Conservation (phyloP, 148 eudicot genomes). For the Chenopodium berlandieri region DNA sequence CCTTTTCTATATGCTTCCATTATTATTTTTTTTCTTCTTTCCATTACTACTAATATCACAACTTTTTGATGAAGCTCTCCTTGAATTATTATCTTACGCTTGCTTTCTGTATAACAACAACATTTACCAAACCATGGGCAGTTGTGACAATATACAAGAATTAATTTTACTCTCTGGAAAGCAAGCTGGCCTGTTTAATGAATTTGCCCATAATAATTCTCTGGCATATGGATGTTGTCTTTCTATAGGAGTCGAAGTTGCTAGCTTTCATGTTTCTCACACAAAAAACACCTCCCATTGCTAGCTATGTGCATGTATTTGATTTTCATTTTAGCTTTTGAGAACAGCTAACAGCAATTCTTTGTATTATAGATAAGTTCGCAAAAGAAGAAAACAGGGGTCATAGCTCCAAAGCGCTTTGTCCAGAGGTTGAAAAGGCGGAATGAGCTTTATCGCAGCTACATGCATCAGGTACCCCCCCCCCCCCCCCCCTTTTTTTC, state of each 20-base stretch:
- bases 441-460: conserved; percentile 66
- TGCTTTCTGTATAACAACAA: neutral
- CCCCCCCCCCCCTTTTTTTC: neutral
- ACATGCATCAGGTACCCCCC: conserved; percentile 62
- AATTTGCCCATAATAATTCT: neutral
- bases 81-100: neutral
- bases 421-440: conserved; percentile 69
- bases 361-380: conserved; percentile 47
- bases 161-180: neutral
- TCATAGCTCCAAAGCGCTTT: conserved; percentile 69
- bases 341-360: neutral
- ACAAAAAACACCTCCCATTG: no score
- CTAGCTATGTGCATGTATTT: neutral
- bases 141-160: neutral
- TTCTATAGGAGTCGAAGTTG: neutral
- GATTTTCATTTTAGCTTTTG: neutral
- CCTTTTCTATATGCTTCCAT: neutral
- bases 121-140: neutral
- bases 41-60: neutral
- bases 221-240: neutral
- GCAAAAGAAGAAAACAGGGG: conserved; percentile 77
- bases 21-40: no score
- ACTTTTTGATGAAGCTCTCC: neutral
- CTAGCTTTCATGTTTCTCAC: neutral
- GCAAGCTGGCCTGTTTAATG: neutral